A percentile compares a stretch with the other conserved stretches of the same genome.
These are phyloP conservation scores for Neurospora sp. DNA, from an alignment of 2,329 filamentous ascomycete genomes.

Conservation along the genomic window DNA sequence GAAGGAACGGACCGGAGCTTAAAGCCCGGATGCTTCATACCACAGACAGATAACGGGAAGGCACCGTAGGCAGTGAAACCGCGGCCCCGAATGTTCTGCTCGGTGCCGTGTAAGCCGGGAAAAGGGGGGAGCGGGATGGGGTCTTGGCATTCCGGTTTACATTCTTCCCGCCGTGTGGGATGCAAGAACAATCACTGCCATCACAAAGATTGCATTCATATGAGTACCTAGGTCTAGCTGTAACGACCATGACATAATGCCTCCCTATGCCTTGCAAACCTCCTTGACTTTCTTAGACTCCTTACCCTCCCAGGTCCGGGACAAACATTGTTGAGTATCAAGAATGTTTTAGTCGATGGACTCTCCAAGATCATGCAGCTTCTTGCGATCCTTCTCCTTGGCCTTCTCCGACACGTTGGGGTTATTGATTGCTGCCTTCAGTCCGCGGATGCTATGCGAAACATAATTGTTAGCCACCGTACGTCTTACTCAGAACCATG, in stretches of 20 bases:
- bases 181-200: not conserved
- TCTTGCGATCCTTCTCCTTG: conserved; percentile 17
- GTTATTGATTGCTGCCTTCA: conserved; percentile 18
- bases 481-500: not conserved
- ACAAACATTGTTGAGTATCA: not conserved
- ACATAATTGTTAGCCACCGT: not conserved
- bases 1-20: not conserved
- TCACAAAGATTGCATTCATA: not conserved
- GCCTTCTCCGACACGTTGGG: conserved; percentile 18
- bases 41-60: not conserved
- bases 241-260: not conserved
- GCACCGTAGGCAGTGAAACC: not conserved
- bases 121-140: not conserved
- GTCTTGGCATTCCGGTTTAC: not conserved
- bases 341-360: conserved; percentile 2
- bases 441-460: conserved; percentile 13
- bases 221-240: not conserved
- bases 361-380: conserved; percentile 15
- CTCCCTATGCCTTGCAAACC: not conserved
- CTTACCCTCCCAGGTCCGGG: not conserved
- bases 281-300: not conserved
- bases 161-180: not conserved
- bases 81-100: not conserved
- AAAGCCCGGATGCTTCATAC: not conserved
- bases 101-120: not conserved